Evolutionary conservation across 768 basidiomycete genomes (phyloP), one percentile per base, ranked within the genome.

Genomic region (Coprinellus aureogranulatus): DNA sequence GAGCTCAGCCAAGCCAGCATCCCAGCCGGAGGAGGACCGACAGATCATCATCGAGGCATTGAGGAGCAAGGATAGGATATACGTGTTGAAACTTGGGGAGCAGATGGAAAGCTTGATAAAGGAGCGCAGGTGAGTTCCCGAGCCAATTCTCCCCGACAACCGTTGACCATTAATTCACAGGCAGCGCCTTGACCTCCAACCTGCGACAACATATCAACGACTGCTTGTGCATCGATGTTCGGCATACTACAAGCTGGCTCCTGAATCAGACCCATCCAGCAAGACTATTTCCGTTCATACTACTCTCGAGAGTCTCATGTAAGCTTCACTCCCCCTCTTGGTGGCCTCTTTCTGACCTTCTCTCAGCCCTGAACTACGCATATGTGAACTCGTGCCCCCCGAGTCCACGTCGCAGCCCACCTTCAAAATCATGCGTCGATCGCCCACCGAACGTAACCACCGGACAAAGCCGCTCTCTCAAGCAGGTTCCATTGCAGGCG

Each of bases 51-150:
- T 93, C 65, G 91, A 94, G 70, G 92, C 92, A 22, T 87, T 94
- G 61, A 84, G 79, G 72, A 87, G 87, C 80, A 94, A 94, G 76
- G 92, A 94, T 72, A 81, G 92, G 67, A 79, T 94, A 60, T 94
- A 87, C 70, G 90, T 94, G 47, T 76, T 94, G 65, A 92, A 89
- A 77, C 81, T 94, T n/a, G 92, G 90, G 58, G 92, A 94, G 75
- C 79, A 77, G 62, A 90, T 94, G 83, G 92, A 94, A 74, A 72
- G 75, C 51, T 79, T 94, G 67, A 90, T 94, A 65, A 81, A 73
- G 59, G 90, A 92, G 68, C 83, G 80, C 65, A 84, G 81, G 90
- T 89, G 60, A 57, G 87, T 80, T 18, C 27, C 41, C 41, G 34
- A 40, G 54, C 30, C 49, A 30, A 25, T 42, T 25, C 9, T 41